Evolutionary conservation across 2,329 filamentous ascomycete genomes (phyloP).

Genomic region (Sarocladium kiliense): DNA sequence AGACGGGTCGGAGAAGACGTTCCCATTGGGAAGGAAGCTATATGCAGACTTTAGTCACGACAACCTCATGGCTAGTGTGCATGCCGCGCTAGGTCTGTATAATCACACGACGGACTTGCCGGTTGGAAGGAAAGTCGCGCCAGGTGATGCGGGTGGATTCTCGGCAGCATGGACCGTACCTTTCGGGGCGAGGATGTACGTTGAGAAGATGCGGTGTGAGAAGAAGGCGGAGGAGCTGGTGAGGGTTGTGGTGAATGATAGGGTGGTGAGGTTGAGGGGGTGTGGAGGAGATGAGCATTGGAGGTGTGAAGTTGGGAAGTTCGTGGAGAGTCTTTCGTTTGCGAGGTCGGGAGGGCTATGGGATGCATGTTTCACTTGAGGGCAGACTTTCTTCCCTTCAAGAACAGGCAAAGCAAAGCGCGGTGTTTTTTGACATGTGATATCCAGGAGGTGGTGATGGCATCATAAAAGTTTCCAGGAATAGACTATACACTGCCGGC

Average conservation of each 20-base stretch:
- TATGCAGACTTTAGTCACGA: slow-evolving; percentile 94
- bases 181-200: slow-evolving; percentile 74
- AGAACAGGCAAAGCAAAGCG: background rate
- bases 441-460: slow-evolving; percentile 3
- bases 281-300: slow-evolving; percentile 68
- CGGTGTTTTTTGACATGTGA: background rate
- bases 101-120: slow-evolving; percentile 55
- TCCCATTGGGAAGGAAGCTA: slow-evolving; percentile 62
- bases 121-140: slow-evolving; percentile 42
- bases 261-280: slow-evolving; percentile 65
- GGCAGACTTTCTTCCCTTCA: background rate
- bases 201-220: slow-evolving; percentile 78
- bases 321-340: slow-evolving; percentile 72
- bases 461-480: background rate
- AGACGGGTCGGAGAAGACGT: slow-evolving; percentile 61
- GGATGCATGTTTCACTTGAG: slow-evolving; percentile 49
- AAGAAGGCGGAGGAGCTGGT: slow-evolving; percentile 59
- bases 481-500: background rate
- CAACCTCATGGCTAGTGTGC: slow-evolving; percentile 76
- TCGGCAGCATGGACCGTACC: slow-evolving; percentile 76
- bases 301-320: slow-evolving; percentile 63
- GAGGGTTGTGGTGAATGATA: slow-evolving; percentile 76
- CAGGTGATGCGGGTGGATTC: slow-evolving; percentile 58
- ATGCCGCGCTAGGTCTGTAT: slow-evolving; percentile 74
- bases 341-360: slow-evolving; percentile 68